A percentile compares a stretch with the other conserved stretches of the same genome.
These are phyloP conservation scores for Saccharomyces eubayanus DNA, from an alignment of 805 yeast genomes.

Conservation along the genomic window DNA sequence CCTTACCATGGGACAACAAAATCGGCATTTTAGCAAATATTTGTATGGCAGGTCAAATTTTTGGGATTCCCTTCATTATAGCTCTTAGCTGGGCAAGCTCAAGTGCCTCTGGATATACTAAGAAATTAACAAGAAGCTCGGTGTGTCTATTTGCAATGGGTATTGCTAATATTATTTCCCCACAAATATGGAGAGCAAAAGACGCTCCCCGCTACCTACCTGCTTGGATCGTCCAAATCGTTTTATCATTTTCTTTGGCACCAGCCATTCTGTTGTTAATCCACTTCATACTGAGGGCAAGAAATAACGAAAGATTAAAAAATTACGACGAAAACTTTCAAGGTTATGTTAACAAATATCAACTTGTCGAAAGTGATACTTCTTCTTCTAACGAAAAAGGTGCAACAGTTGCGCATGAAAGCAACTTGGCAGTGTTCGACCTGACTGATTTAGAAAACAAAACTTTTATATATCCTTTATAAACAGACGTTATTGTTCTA, in stretches of 20 bases:
- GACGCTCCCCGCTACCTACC: conserved; percentile 40
- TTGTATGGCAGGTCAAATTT: conserved; percentile 39
- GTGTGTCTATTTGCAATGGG: conserved; percentile 39
- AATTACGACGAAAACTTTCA: conserved; percentile 14
- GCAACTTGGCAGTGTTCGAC: conserved; percentile 36
- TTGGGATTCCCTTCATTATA: conserved; percentile 37
- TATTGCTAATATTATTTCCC: conserved; percentile 45
- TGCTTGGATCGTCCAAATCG: conserved; percentile 51
- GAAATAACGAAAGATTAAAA: conserved; percentile 37
- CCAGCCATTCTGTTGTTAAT: conserved; percentile 39
- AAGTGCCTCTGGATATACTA: conserved; percentile 42
- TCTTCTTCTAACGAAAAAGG: conserved; percentile 24
- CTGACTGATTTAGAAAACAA: conserved; percentile 47
- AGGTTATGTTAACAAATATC: conserved; percentile 10
- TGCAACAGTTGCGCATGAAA: neutral
- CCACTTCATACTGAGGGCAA: conserved; percentile 36
- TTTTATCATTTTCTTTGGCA: conserved; percentile 40
- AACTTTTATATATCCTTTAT: conserved; percentile 44
- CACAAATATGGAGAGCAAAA: conserved; percentile 45
- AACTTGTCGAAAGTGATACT: conserved; percentile 28
- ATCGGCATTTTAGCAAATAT: conserved; percentile 42
- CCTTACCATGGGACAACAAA: conserved; percentile 39
- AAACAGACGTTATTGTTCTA: neutral
- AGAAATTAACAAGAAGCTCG: conserved; percentile 40
- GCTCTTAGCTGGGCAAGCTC: conserved; percentile 32